Percentiles rank a stretch among this genome's conserved stretches.
phyloP scores from a whole-genome alignment of 148 eudicot species.

The Fagopyrum homotropicum region DNA sequence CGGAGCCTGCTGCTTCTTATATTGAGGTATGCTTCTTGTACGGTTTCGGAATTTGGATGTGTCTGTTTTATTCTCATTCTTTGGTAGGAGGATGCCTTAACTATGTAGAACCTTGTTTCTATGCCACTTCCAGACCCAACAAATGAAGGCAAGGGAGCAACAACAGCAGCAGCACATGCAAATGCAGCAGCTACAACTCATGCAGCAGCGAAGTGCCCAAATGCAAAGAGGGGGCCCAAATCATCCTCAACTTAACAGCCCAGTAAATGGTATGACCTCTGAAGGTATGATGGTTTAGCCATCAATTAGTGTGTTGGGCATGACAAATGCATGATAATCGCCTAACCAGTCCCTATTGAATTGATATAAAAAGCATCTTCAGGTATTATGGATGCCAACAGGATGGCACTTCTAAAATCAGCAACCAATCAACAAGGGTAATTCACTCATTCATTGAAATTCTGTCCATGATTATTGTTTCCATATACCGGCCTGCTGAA shows the following conservation, averaged over 20 bases:
- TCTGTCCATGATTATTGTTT: neutral
- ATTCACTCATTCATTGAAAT: neutral
- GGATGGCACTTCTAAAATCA: conserved; percentile 88
- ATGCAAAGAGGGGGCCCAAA: conserved; percentile 88
- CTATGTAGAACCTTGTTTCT: conserved; percentile 8
- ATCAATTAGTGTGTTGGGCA: conserved; percentile 44
- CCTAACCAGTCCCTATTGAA: conserved; percentile 51
- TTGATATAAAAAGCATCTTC: conserved; percentile 50
- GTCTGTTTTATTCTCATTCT: conserved; percentile 1
- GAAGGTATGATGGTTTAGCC: conserved; percentile 51
- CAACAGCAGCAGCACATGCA: conserved; percentile 86
- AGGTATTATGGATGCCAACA: conserved; percentile 73
- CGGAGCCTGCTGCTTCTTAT: conserved; percentile 92
- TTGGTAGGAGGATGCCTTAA: neutral
- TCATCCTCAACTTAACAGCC: conserved; percentile 71
- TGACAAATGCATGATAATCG: conserved; percentile 43
- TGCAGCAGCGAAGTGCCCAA: conserved; percentile 94
- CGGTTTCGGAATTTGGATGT: neutral
- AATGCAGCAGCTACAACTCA: conserved; percentile 54
- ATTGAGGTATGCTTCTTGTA: conserved; percentile 52
- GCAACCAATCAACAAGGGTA: conserved; percentile 82
- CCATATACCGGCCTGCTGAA: conserved; percentile 8
- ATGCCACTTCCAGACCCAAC: conserved; percentile 57
- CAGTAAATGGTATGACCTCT: conserved; percentile 54
- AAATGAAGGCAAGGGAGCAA: conserved; percentile 83